phyloP scores from a whole-genome alignment of 768 basidiomycete species.

The Boletus huronensis region DNA sequence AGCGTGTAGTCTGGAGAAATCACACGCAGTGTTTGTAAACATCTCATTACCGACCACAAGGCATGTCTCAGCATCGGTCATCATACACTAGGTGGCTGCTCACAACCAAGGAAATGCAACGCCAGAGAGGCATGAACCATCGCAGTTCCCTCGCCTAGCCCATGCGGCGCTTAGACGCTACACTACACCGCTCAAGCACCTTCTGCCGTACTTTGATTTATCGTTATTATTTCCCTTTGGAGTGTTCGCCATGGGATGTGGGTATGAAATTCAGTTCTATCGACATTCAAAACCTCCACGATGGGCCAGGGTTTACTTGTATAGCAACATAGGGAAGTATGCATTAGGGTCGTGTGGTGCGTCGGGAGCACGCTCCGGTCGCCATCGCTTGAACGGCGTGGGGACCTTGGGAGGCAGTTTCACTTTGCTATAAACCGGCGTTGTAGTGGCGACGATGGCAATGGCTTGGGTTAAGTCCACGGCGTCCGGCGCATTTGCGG shows the following conservation, averaged over 20 bases:
- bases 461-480: slow-evolving; percentile 75
- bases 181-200: background rate
- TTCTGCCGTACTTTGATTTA: background rate
- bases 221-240: slow-evolving; percentile 3
- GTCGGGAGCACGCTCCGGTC: slow-evolving; percentile 62
- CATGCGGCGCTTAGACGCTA: background rate
- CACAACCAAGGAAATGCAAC: background rate
- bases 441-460: slow-evolving; percentile 51
- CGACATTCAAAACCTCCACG: background rate
- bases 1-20: background rate
- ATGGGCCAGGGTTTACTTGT: slow-evolving; percentile 36
- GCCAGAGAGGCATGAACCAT: background rate
- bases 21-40: background rate
- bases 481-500: slow-evolving; percentile 40
- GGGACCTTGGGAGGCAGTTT: slow-evolving; percentile 76
- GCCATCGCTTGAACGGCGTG: slow-evolving; percentile 67
- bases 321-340: slow-evolving; percentile 82
- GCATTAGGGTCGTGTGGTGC: slow-evolving; percentile 80
- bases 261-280: slow-evolving; percentile 33
- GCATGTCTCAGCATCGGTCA: background rate
- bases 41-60: background rate
- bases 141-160: background rate
- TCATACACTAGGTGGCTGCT: background rate
- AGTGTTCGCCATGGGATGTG: slow-evolving; percentile 10
- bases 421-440: slow-evolving; percentile 56